Conservation (phyloP, 306 rosid genomes). For the Vigna unguiculata region DNA sequence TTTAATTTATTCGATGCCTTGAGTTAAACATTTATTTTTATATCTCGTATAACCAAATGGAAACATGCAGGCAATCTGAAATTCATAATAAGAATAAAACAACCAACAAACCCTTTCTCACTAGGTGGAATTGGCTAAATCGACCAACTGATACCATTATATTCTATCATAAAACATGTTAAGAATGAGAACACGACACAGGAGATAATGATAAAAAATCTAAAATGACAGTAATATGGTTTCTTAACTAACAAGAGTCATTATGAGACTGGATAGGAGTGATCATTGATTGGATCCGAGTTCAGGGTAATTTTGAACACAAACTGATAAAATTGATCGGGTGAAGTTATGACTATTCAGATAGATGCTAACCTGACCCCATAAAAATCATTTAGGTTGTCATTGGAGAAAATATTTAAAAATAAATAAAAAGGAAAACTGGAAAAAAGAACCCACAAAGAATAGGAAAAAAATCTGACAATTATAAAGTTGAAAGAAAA, state of each 20-base stretch:
- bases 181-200: slow-evolving; percentile 14
- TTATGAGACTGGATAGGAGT: not conserved
- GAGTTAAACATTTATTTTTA: not conserved
- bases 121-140: slow-evolving; percentile 8
- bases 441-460: not conserved
- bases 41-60: not conserved
- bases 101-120: not conserved
- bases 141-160: not conserved
- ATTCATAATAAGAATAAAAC: not conserved
- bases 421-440: not conserved
- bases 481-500: not conserved
- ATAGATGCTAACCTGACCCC: not conserved
- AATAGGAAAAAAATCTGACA: not conserved
- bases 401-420: not conserved
- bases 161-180: not conserved
- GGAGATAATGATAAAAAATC: slow-evolving; percentile 17
- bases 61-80: not conserved
- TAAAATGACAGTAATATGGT: not conserved
- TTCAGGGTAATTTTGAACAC: not conserved
- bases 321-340: not conserved
- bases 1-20: not conserved
- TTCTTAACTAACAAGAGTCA: not conserved
- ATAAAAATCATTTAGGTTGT: not conserved
- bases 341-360: not conserved
- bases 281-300: not conserved